A percentile compares a stretch with the other conserved stretches of the same genome.
These are phyloP conservation scores for Volvox africanus DNA, from an alignment of 139 green algal genomes.

Conservation along the genomic window DNA sequence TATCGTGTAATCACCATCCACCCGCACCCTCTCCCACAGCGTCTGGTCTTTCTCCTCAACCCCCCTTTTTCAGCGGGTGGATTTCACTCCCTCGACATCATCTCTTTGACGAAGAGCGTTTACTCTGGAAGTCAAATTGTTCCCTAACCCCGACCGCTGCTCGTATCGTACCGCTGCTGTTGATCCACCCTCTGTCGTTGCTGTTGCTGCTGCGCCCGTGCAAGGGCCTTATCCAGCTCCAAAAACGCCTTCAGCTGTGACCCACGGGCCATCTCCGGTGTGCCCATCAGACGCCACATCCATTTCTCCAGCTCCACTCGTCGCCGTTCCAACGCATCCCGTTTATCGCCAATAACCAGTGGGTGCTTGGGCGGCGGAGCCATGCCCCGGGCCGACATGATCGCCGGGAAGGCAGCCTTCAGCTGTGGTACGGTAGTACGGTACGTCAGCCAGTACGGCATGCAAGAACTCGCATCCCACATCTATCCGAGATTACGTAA, in stretches of 20 bases:
- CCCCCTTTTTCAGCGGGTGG: no score
- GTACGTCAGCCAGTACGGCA: no score
- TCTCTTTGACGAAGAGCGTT: no score
- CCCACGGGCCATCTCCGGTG: constrained; percentile 65
- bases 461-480: no score
- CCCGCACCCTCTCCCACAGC: no score
- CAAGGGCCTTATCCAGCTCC: constrained; percentile 75
- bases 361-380: constrained; percentile 67
- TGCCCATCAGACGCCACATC: constrained; percentile 78
- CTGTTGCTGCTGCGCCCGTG: constrained; percentile 56
- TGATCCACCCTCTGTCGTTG: constrained; percentile 8
- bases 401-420: constrained; percentile 54
- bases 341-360: constrained; percentile 51
- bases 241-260: constrained; percentile 75
- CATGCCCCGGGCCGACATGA: constrained; percentile 52
- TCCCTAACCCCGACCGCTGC: no score
- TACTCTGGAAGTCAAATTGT: no score
- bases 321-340: constrained; percentile 77
- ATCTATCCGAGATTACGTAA: no score
- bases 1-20: no score
- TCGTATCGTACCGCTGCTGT: not conserved
- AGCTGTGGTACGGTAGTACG: constrained; percentile 50
- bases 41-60: no score
- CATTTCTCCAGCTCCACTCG: constrained; percentile 80
- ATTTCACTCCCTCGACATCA: no score